phyloP scores from a whole-genome alignment of 352 stramenopile species.

The Albugo laibachii region DNA sequence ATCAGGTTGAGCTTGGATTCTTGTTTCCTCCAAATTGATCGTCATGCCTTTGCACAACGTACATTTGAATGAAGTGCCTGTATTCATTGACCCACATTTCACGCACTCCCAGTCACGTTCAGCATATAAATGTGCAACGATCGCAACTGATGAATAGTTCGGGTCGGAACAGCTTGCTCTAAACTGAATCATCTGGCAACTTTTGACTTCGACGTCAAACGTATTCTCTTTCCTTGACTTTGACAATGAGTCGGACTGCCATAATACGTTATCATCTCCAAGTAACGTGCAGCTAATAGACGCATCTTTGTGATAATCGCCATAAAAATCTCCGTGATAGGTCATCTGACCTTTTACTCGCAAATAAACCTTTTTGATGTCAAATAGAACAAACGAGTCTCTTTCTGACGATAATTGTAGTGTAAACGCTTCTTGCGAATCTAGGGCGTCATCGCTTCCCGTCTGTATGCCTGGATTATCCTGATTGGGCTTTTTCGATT shows the following conservation, averaged over 20 bases:
- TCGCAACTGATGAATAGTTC: slow-evolving; percentile 61
- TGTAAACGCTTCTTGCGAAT: too few relatives aligned
- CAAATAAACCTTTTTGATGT: slow-evolving; percentile 38
- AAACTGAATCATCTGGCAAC: slow-evolving; percentile 62
- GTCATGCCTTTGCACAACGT: slow-evolving; percentile 19
- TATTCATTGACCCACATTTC: slow-evolving; percentile 53
- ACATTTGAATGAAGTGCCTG: slow-evolving; percentile 25
- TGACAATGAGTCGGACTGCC: slow-evolving; percentile 46
- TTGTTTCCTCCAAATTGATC: slow-evolving; percentile 4
- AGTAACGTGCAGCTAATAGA: slow-evolving; percentile 46
- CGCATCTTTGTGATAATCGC: slow-evolving; percentile 33
- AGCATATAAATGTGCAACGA: slow-evolving; percentile 45
- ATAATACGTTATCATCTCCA: slow-evolving; percentile 43
- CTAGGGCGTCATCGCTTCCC: too few relatives aligned
- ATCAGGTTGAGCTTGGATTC: neutral
- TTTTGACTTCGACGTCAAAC: slow-evolving; percentile 34
- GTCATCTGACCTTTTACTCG: slow-evolving; percentile 30
- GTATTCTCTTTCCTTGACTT: slow-evolving; percentile 16
- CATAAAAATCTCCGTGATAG: slow-evolving; percentile 54
- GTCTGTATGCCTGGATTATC: too few relatives aligned
- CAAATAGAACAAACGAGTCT: slow-evolving; percentile 65
- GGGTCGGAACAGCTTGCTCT: slow-evolving; percentile 42
- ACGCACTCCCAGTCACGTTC: slow-evolving; percentile 52
- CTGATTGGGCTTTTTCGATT: too few relatives aligned
- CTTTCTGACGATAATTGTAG: slow-evolving; percentile 19